Base-by-base conservation (phyloP, 805 yeast species). In the Hyphopichia homilentoma region DNA sequence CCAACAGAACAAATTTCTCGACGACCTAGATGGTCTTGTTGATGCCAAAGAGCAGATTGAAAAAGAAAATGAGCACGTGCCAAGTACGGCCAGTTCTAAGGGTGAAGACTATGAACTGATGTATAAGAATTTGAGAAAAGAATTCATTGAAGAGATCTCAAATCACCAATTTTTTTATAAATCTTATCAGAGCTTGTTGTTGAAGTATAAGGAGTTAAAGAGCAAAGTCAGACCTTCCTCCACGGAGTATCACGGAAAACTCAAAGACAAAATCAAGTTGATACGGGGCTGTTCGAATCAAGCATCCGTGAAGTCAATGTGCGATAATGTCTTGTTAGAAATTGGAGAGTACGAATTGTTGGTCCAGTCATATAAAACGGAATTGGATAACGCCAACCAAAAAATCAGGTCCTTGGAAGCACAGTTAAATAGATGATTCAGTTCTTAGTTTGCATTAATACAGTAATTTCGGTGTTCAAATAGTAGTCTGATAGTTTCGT, bases 171-270 rank as follows among this genome's bases (percentile, higher is more conserved):
- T 34, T 4, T 50, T 63, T 30, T 59, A 58, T 36, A 44, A 56
- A 28, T 54, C 57, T 7, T 64, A 62, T 39, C 43, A 54, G 22
- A 47, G 45, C 36, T 40, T 63, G 12, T 49, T 54, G 18, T 32
- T 48, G 21, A 58, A 59, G 35, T 60, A 61, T 34, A 40, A 52
- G 11, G 39, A 40, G 12, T 38, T 56, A 28, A 49, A 43, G 29
- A 25, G 27, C 19, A 38, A 36, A 21, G 21, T 29, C 8, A 22
- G 21, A 11, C 20, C 24, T 4, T 21, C 25, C 7, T 27, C 21
- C 6, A 26, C 25, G 7, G 36, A 27, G 17, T 28, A 39, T n/a
- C 29, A 32, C 14, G 35, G 27, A n/a, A 45, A 38, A 29, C 26
- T 47, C 11, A 38, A 30, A 25, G 52, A 45, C 27, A 48, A 49